A percentile compares a stretch with the other conserved stretches of the same genome.
Conservation (phyloP, 1,284 basidiomycete species). For the Moesziomyces sp. region DNA sequence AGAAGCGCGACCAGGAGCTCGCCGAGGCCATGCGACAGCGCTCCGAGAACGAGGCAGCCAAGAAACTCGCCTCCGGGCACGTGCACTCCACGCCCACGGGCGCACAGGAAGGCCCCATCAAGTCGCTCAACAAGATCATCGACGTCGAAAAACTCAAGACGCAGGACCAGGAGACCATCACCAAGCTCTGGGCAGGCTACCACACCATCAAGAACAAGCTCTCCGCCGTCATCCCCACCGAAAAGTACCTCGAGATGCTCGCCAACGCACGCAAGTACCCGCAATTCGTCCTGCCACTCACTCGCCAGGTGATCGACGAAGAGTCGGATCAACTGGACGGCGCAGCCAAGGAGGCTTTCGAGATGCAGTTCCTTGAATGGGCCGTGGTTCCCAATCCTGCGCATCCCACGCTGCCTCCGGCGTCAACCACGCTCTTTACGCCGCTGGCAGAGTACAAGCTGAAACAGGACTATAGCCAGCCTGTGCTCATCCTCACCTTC, state of each 20-base stretch:
- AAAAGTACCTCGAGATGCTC: constrained; percentile 55
- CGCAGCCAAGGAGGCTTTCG: constrained; percentile 50
- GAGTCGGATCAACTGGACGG: constrained; percentile 11
- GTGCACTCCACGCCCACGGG: constrained; percentile 35
- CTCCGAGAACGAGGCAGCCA: constrained; percentile 43
- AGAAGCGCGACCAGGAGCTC: constrained; percentile 44
- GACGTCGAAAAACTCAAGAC: constrained; percentile 56
- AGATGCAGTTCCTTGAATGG: constrained; percentile 66
- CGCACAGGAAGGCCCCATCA: constrained; percentile 46
- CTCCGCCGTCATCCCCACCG: constrained; percentile 60
- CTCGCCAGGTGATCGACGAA: constrained; percentile 47
- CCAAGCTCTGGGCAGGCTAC: constrained; percentile 65
- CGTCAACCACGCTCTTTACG: constrained; percentile 78
- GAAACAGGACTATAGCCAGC: constrained; percentile 86
- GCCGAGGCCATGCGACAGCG: constrained; percentile 33
- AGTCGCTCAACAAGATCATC: constrained; percentile 57
- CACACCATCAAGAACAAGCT: constrained; percentile 65
- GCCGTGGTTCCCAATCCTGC: constrained; percentile 44
- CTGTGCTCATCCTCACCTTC: constrained; percentile 87
- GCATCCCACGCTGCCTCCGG: constrained; percentile 18
- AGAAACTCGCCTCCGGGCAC: constrained; percentile 42
- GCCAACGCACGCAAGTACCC: constrained; percentile 52
- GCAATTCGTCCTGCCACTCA: constrained; percentile 65
- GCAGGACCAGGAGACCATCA: constrained; percentile 48
- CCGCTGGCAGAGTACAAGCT: constrained; percentile 94